These are phyloP conservation scores for Nadsonia commutata DNA, from an alignment of 1,139 yeast genomes.

Conservation along the genomic window DNA sequence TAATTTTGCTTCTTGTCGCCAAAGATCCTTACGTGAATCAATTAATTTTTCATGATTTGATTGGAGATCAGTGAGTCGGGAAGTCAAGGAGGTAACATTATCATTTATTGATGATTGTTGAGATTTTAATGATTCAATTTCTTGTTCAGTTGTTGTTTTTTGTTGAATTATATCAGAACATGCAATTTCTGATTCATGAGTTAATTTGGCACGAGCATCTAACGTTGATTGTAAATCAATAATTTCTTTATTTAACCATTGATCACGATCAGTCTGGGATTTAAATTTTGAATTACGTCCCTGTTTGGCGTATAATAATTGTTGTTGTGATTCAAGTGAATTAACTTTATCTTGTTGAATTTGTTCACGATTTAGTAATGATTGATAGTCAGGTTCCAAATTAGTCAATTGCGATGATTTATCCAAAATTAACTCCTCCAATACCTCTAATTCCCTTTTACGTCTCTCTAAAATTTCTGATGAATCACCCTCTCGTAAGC, in stretches of 20 bases:
- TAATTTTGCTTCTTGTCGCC: constrained; percentile 67
- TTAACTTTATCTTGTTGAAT: constrained; percentile 28
- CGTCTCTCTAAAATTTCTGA: constrained; percentile 7
- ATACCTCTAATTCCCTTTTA: constrained; percentile 26
- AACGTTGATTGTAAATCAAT: constrained; percentile 24
- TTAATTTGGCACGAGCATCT: constrained; percentile 14
- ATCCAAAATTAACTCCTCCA: constrained; percentile 19
- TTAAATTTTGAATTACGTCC: constrained; percentile 52
- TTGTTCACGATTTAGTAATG: constrained; percentile 30
- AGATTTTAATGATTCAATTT: no score
- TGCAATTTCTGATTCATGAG: no score
- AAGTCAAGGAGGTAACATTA: no score
- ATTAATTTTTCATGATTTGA: constrained; percentile 24
- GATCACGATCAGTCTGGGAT: constrained; percentile 44
- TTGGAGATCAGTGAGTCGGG: constrained; percentile 9
- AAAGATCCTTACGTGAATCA: constrained; percentile 55
- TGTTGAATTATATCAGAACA: no score
- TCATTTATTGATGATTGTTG: no score
- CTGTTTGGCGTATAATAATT: constrained; percentile 57
- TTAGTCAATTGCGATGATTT: constrained; percentile 8
- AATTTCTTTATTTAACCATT: constrained; percentile 48
- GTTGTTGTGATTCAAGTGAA: constrained; percentile 38
- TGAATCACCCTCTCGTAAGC: constrained; percentile 10
- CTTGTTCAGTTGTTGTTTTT: no score
- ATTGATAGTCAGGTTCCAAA: constrained; percentile 13